Evolutionary conservation across 768 basidiomycete species (phyloP).

Genomic region (Ramaria sp.): DNA sequence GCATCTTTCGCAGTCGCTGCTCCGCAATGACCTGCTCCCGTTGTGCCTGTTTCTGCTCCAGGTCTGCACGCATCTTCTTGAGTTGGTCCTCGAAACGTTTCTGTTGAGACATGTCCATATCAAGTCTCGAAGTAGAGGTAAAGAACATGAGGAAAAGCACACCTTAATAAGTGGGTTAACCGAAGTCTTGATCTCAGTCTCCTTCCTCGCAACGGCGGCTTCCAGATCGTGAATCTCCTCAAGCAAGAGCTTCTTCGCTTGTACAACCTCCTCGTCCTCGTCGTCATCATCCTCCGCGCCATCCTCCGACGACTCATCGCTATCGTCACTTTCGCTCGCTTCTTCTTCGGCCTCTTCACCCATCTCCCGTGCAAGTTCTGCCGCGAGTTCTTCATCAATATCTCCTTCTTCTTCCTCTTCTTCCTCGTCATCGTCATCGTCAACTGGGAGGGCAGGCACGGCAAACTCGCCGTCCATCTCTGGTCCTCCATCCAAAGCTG

Average conservation of each 20-base stretch:
- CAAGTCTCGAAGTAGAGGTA: neutral
- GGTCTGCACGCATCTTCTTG: constrained; percentile 76
- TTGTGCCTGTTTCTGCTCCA: constrained; percentile 76
- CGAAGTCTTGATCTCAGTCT: constrained; percentile 69
- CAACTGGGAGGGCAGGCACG: constrained; percentile 16
- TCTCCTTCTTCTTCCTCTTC: constrained; percentile 50
- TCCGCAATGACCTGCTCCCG: constrained; percentile 72
- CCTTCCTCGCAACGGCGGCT: constrained; percentile 79
- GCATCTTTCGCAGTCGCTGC: constrained; percentile 35
- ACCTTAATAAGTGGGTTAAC: constrained; percentile 84
- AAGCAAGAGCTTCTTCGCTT: constrained; percentile 68
- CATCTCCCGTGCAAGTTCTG: constrained; percentile 80
- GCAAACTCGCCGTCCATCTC: constrained; percentile 39
- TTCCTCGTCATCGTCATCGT: constrained; percentile 46
- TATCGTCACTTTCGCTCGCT: constrained; percentile 61
- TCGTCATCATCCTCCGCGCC: constrained; percentile 56
- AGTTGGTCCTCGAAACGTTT: constrained; percentile 91
- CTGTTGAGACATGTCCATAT: constrained; percentile 24
- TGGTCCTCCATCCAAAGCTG: constrained; percentile 42
- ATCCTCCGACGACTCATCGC: constrained; percentile 36
- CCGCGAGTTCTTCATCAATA: constrained; percentile 81
- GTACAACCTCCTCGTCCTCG: constrained; percentile 62
- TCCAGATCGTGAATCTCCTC: constrained; percentile 88
- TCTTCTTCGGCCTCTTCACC: constrained; percentile 46
- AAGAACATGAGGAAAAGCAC: constrained; percentile 10